Conservation (phyloP, 352 stramenopile genomes). For the Phytophthora syringae region DNA sequence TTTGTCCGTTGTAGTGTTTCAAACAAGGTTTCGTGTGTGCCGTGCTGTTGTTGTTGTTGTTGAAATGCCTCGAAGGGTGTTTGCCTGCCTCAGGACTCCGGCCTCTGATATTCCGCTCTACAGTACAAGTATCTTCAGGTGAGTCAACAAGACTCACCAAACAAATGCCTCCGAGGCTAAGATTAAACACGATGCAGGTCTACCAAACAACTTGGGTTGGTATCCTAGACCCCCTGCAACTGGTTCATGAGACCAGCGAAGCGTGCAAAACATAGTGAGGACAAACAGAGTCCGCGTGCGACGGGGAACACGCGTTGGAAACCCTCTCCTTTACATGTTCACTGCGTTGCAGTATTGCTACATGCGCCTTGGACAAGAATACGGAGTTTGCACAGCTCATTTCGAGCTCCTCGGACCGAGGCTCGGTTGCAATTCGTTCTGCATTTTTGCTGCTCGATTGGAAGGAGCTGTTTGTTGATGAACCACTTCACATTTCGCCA, state of each 20-base stretch:
- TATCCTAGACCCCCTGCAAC: too few relatives aligned
- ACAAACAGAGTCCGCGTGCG: slow-evolving; percentile 2
- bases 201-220: too few relatives aligned
- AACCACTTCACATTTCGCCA: slow-evolving; percentile 29
- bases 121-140: background rate
- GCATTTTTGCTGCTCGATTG: slow-evolving; percentile 14
- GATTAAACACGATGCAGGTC: too few relatives aligned
- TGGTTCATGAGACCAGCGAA: too few relatives aligned
- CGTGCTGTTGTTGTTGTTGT: background rate
- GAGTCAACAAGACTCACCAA: background rate
- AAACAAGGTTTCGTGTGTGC: background rate
- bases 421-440: too few relatives aligned
- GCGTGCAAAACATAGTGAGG: too few relatives aligned
- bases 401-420: slow-evolving; percentile 24
- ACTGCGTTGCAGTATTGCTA: too few relatives aligned
- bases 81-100: background rate
- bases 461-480: slow-evolving; percentile 6
- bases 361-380: background rate
- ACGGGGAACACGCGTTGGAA: too few relatives aligned
- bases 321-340: slow-evolving; percentile 18
- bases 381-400: slow-evolving; percentile 26
- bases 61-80: too few relatives aligned
- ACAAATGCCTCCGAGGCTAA: background rate
- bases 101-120: background rate
- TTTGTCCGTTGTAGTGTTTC: background rate